phyloP scores from a whole-genome alignment of 805 yeast genomes.

The Candida parachauliodes region DNA sequence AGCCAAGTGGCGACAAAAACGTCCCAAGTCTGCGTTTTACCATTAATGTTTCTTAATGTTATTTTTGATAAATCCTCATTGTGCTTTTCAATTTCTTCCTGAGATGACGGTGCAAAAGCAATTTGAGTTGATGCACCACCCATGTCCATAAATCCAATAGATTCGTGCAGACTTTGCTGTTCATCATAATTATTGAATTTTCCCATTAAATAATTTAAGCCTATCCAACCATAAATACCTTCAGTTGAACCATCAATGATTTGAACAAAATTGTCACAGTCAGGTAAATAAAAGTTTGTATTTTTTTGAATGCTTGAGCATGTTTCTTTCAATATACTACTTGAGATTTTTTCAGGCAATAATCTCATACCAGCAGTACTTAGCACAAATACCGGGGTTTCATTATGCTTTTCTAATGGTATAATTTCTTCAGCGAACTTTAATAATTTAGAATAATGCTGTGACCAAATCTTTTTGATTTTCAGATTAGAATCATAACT shows the following conservation, averaged over 20 bases:
- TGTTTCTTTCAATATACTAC: slow-evolving; percentile 52
- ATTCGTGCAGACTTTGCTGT: slow-evolving; percentile 37
- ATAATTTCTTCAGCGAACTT: slow-evolving; percentile 66
- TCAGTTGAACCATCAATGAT: slow-evolving; percentile 93
- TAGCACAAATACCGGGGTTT: slow-evolving; percentile 84
- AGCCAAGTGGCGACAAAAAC: slow-evolving; percentile 96
- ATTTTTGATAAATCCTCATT: slow-evolving; percentile 70
- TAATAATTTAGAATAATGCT: slow-evolving; percentile 65
- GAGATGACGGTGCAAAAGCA: slow-evolving; percentile 79
- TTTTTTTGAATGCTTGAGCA: slow-evolving; percentile 55
- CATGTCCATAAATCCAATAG: slow-evolving; percentile 97
- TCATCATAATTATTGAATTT: slow-evolving; percentile 50
- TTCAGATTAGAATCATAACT: slow-evolving; percentile 43
- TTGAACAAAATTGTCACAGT: slow-evolving; percentile 70
- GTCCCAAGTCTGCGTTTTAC: slow-evolving; percentile 70
- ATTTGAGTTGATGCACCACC: slow-evolving; percentile 98
- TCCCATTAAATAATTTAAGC: slow-evolving; percentile 78
- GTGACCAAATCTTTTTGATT: slow-evolving; percentile 58
- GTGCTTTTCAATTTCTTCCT: slow-evolving; percentile 59
- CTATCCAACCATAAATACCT: slow-evolving; percentile 95
- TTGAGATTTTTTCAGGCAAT: slow-evolving; percentile 51
- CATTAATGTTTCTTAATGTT: slow-evolving; percentile 63
- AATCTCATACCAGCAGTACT: slow-evolving; percentile 98
- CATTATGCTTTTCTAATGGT: slow-evolving; percentile 54
- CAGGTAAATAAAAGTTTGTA: slow-evolving; percentile 52